Conservation (phyloP, 495 filamentous ascomycete genomes). For the Penicillium ochrochloron region DNA sequence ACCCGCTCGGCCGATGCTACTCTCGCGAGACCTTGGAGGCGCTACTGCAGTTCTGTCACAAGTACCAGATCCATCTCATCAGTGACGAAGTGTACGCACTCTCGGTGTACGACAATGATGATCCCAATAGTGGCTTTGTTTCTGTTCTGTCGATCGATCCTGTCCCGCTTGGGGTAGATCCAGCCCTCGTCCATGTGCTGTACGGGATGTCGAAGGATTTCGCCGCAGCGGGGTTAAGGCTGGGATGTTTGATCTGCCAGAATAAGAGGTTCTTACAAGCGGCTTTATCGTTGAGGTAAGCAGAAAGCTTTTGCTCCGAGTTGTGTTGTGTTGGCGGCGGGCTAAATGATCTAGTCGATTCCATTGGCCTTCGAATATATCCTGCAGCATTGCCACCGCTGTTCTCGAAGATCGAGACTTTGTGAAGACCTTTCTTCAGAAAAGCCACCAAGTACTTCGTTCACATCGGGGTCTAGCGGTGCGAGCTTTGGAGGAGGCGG, state of each 20-base stretch:
- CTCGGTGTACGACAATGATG: not conserved
- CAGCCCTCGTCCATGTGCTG: not conserved
- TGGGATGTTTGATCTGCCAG: constrained; percentile 3
- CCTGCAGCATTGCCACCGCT: not conserved
- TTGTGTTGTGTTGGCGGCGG: not conserved
- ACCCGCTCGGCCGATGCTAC: constrained; percentile 3
- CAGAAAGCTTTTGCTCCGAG: not conserved
- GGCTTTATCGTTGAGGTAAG: not conserved
- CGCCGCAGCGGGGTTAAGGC: not conserved
- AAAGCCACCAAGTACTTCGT: not conserved
- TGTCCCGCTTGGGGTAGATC: not conserved
- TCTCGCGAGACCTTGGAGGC: not conserved
- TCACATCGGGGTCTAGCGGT: not conserved
- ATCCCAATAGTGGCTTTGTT: not conserved
- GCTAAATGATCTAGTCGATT: not conserved
- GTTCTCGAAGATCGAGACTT: not conserved
- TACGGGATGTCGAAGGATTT: constrained; percentile 7
- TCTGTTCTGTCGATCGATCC: constrained; percentile 2
- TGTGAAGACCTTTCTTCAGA: not conserved
- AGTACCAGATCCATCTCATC: constrained; percentile 2
- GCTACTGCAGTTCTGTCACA: constrained; percentile 3
- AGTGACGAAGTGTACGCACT: not conserved
- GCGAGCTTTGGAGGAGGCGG: not conserved
- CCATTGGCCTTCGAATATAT: constrained; percentile 6
- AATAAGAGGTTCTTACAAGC: constrained; percentile 4